phyloP scores from a whole-genome alignment of 1,284 basidiomycete species.

The Cryptococcus depauperatus region DNA sequence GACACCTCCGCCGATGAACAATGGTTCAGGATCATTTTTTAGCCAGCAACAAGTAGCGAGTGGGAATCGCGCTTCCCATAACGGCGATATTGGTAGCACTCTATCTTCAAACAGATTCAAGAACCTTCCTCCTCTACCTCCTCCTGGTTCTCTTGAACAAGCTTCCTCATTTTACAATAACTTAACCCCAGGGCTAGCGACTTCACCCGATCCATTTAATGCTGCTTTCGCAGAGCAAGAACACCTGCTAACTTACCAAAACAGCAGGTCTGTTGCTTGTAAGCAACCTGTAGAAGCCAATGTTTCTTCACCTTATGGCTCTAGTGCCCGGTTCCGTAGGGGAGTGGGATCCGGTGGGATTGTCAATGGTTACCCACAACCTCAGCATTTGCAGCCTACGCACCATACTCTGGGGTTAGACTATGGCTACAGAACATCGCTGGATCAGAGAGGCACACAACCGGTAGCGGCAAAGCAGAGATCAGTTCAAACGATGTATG shows the following conservation, averaged over 20 bases:
- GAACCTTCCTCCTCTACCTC: slow-evolving; percentile 39
- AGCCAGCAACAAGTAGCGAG: slow-evolving; percentile 6
- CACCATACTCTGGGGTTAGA: slow-evolving; percentile 4
- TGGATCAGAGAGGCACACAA: slow-evolving; percentile 7
- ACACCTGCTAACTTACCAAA: too few species aligned
- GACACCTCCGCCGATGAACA: slow-evolving; percentile 16
- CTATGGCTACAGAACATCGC: slow-evolving; percentile 6
- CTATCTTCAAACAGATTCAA: slow-evolving; percentile 38
- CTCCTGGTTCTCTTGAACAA: slow-evolving; percentile 3
- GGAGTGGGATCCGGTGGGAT: too few species aligned
- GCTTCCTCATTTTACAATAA: too few species aligned
- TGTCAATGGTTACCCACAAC: slow-evolving; percentile 11
- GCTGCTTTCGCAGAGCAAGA: slow-evolving; percentile 16
- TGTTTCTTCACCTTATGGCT: too few species aligned
- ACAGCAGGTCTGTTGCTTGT: too few species aligned
- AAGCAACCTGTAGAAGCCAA: too few species aligned
- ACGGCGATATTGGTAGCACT: slow-evolving; percentile 5
- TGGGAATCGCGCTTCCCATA: not conserved
- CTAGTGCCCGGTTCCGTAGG: too few species aligned
- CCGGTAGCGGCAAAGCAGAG: slow-evolving; percentile 2
- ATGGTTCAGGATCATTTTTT: slow-evolving; percentile 12
- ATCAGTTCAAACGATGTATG: slow-evolving; percentile 13
- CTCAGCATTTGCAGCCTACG: slow-evolving; percentile 3
- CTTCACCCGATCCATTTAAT: slow-evolving; percentile 18
- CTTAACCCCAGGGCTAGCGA: not conserved